Conservation (phyloP, 805 yeast genomes). For the Candida gorgasii region DNA sequence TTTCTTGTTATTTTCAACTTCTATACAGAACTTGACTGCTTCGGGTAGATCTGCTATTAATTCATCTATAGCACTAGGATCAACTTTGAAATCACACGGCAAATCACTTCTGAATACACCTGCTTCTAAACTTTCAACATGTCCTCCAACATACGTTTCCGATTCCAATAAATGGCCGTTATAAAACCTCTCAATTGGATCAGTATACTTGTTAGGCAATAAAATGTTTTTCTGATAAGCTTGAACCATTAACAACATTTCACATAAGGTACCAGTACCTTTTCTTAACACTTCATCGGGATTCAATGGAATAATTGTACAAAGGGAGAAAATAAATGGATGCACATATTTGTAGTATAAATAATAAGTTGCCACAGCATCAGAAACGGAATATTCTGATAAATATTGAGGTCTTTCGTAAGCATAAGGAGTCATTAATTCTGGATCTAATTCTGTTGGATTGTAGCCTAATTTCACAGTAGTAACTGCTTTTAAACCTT, state of each 20-base stretch:
- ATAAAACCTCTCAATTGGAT: slow-evolving; percentile 91
- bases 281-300: slow-evolving; percentile 96
- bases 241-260: slow-evolving; percentile 95
- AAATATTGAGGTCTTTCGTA: slow-evolving; percentile 87
- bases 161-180: slow-evolving; percentile 92
- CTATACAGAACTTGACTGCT: slow-evolving; percentile 80
- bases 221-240: slow-evolving; percentile 78
- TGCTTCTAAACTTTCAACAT: slow-evolving; percentile 95
- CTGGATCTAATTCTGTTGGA: slow-evolving; percentile 96
- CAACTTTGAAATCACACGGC: slow-evolving; percentile 70
- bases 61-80: slow-evolving; percentile 80
- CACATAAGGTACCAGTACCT: slow-evolving; percentile 98
- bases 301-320: slow-evolving; percentile 92
- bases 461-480: slow-evolving; percentile 93
- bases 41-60: slow-evolving; percentile 68
- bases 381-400: slow-evolving; percentile 97
- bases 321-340: slow-evolving; percentile 92
- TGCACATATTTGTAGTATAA: slow-evolving; percentile 95
- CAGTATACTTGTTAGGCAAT: slow-evolving; percentile 90
- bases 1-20: slow-evolving; percentile 72
- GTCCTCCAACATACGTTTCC: slow-evolving; percentile 98
- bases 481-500: slow-evolving; percentile 97
- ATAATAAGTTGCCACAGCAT: slow-evolving; percentile 98
- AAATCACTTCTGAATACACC: slow-evolving; percentile 96
- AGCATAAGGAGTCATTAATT: slow-evolving; percentile 97